A percentile compares a stretch with the other conserved stretches of the same genome.
Evolutionary conservation across 495 filamentous ascomycete genomes (phyloP).

Genomic region (Tuber melanosporum): DNA sequence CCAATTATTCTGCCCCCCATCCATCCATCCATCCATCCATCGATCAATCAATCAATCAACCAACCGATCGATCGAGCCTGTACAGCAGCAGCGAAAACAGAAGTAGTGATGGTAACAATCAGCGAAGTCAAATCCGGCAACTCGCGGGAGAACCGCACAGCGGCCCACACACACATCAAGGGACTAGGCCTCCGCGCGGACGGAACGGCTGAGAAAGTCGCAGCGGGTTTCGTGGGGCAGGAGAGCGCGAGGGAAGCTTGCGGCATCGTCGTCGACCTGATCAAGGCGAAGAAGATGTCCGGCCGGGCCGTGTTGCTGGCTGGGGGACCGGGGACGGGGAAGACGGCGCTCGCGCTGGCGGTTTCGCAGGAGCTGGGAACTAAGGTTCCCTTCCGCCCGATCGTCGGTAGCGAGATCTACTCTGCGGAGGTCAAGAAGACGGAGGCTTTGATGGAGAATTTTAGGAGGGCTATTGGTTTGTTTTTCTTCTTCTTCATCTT

Average conservation of each 20-base stretch:
- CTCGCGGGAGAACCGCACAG: conserved; percentile 89
- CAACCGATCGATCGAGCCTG: neutral
- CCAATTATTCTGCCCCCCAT: neutral
- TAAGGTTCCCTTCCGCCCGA: conserved; percentile 94
- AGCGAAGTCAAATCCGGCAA: conserved; percentile 85
- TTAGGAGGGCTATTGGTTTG: conserved; percentile 83
- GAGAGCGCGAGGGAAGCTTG: conserved; percentile 83
- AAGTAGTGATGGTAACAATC: conserved; percentile 72
- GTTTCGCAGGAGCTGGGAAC: conserved; percentile 93
- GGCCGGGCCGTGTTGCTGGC: conserved; percentile 88
- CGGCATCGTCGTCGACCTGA: conserved; percentile 89
- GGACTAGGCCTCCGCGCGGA: conserved; percentile 76
- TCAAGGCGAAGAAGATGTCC: conserved; percentile 93
- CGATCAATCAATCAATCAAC: neutral
- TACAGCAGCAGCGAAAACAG: neutral
- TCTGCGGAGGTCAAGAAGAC: conserved; percentile 98
- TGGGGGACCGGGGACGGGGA: conserved; percentile 88
- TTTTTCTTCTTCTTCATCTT: neutral
- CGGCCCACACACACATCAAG: conserved; percentile 94
- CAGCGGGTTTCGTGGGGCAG: conserved; percentile 84
- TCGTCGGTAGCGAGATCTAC: conserved; percentile 95
- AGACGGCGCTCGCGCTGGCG: conserved; percentile 89
- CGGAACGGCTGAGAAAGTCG: conserved; percentile 69
- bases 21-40: neutral
- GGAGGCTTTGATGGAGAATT: conserved; percentile 97